These are phyloP conservation scores for Diplosphaera chodatii DNA, from an alignment of 139 green algal genomes.

Conservation along the genomic window DNA sequence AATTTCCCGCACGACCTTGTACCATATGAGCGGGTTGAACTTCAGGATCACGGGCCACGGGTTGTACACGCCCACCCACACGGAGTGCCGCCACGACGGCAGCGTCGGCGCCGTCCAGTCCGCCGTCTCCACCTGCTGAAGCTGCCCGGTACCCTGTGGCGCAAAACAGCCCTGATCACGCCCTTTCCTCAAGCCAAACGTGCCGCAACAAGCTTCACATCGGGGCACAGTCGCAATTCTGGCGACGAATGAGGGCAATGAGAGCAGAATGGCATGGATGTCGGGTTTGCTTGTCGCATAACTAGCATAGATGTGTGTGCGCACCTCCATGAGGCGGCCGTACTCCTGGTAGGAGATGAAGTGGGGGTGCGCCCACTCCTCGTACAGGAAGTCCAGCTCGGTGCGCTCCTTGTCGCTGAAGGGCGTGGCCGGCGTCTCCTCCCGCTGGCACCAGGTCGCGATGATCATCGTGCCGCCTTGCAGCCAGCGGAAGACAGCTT, in stretches of 20 bases:
- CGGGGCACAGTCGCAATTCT: too few relatives aligned
- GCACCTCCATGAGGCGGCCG: constrained; percentile 69
- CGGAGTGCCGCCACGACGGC: constrained; percentile 83
- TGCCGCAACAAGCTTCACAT: too few relatives aligned
- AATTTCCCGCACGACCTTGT: constrained; percentile 83
- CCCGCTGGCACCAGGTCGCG: constrained; percentile 91
- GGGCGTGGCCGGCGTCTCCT: constrained; percentile 48
- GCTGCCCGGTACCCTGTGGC: constrained; percentile 52
- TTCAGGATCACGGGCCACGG: constrained; percentile 91
- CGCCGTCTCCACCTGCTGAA: constrained; percentile 44
- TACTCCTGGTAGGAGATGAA: constrained; percentile 94
- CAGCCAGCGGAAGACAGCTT: too few relatives aligned
- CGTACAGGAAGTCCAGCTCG: constrained; percentile 88
- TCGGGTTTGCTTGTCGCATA: too few relatives aligned
- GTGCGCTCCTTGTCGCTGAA: constrained; percentile 68
- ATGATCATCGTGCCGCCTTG: constrained; percentile 74
- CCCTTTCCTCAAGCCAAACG: too few relatives aligned
- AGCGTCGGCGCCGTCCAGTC: constrained; percentile 88
- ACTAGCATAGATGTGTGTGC: too few relatives aligned
- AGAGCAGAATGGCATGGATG: too few relatives aligned
- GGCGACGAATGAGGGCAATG: too few relatives aligned
- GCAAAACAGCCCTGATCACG: too few relatives aligned
- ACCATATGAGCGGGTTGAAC: constrained; percentile 66
- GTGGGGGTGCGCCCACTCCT: constrained; percentile 94
- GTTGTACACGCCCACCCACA: constrained; percentile 89